Evolutionary conservation across 208 protist species (phyloP).

Genomic region (Phytomonas francai): DNA sequence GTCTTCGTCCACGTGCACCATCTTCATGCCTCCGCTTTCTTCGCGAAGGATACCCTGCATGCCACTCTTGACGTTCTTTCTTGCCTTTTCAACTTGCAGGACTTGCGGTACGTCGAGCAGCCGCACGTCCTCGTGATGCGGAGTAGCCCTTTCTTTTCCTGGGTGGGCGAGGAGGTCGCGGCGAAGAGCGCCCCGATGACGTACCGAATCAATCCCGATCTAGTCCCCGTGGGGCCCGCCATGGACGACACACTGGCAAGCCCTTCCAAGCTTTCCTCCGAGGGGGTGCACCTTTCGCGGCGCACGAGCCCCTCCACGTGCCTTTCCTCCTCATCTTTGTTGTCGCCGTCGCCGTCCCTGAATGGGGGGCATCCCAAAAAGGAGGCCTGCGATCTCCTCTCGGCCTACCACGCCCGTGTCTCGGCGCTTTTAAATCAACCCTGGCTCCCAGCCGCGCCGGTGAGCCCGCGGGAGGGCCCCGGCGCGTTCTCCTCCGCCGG

Average conservation of each 20-base stretch:
- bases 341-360: no score
- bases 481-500: no score
- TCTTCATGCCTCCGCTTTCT: conserved; percentile 34
- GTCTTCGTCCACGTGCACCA: conserved; percentile 33
- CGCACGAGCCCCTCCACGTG: no score
- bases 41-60: conserved; percentile 44
- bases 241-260: neutral
- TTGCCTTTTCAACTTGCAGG: conserved; percentile 19
- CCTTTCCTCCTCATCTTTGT: no score
- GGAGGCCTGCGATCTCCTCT: no score
- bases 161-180: conserved; percentile 32
- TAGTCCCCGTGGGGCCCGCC: neutral
- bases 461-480: no score
- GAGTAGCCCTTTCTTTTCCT: conserved; percentile 33
- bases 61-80: conserved; percentile 24
- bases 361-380: no score
- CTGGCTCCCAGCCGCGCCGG: no score
- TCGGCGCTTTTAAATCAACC: no score
- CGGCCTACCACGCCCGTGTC: no score
- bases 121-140: conserved; percentile 45
- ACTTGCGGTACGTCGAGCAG: conserved; percentile 27
- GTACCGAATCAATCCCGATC: conserved; percentile 19
- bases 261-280: neutral
- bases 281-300: neutral
- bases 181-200: conserved; percentile 31